These are phyloP conservation scores for Podospora appendiculata DNA, from an alignment of 495 filamentous ascomycete genomes.

Conservation along the genomic window DNA sequence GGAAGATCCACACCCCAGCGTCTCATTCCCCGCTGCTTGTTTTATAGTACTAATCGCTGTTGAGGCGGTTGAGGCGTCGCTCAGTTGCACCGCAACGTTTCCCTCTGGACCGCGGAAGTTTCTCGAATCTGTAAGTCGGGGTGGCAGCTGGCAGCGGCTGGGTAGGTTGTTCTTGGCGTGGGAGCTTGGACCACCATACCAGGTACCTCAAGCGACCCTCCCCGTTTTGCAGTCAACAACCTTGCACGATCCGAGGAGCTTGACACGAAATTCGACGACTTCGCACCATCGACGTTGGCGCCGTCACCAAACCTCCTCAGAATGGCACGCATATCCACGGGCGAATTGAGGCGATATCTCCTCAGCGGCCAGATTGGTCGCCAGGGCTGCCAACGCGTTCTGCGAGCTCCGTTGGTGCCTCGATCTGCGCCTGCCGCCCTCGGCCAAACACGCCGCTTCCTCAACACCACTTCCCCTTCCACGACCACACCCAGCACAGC, in stretches of 20 bases:
- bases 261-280: background rate
- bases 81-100: no score
- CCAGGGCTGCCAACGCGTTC: slow-evolving; percentile 30
- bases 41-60: no score
- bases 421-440: background rate
- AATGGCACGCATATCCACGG: slow-evolving; percentile 29
- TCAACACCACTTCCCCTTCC: background rate
- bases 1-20: no score
- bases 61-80: no score
- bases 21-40: no score
- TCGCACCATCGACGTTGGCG: background rate
- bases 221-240: background rate
- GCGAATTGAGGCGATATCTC: slow-evolving; percentile 39
- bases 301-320: background rate
- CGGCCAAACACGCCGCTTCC: background rate
- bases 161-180: background rate
- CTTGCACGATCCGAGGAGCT: background rate
- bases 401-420: background rate
- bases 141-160: no score
- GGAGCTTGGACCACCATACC: background rate
- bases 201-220: background rate
- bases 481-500: background rate
- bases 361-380: slow-evolving; percentile 34
- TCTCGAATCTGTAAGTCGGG: no score
- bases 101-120: no score